Base-by-base conservation (phyloP, 2,329 filamentous ascomycete genomes). In the Verticillium tricorpus region DNA sequence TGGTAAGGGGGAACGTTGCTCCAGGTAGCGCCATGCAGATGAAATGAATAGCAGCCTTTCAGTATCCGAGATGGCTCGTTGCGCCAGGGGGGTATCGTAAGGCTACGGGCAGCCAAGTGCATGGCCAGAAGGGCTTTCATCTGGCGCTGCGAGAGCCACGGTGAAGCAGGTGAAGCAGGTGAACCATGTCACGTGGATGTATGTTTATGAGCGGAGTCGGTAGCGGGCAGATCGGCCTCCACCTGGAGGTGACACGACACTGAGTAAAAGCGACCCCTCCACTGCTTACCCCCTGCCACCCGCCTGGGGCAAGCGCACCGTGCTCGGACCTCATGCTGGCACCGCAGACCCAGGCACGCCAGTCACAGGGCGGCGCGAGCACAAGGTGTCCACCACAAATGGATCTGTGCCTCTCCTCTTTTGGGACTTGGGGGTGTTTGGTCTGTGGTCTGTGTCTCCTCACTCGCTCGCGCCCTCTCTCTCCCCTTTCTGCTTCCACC, bases 401-500 rank as follows among this genome's bases (percentile, higher is more conserved):
- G 45, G 45, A 50, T 50, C 45, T 50, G 45, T 52, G 45, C 45
- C 45, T 52, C 45, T 52, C 45, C 45, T 52, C 45, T 52, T 52
- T 52, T 52, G 45, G 45, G 19, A n/a, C 45, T 22, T 52, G 45
- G 45, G 37, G 45, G 45, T 19, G 22, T 14, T 25, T 22, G n/a
- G 45, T 22, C 45, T 52, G n/a, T 52, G 45, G 45, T 52, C 45
- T 52, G 45, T 25, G 45, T 52, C 45, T 52, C 45, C 19, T 52
- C 45, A 52, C 45, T 52, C 45, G 45, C 45, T 22, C 45, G 19
- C 11, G 45, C 56, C 57, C 57, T 58, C 57, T 58, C 5, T 35
- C 57, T 56, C 62, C 31, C 31, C 40, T 58, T 59, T 50, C 45
- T 50, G 58, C 63, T 65, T 66, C 66, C 68, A 63, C 64, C 32